Conservation (phyloP, 2,329 filamentous ascomycete species). For the Aspergillus cejpii region DNA sequence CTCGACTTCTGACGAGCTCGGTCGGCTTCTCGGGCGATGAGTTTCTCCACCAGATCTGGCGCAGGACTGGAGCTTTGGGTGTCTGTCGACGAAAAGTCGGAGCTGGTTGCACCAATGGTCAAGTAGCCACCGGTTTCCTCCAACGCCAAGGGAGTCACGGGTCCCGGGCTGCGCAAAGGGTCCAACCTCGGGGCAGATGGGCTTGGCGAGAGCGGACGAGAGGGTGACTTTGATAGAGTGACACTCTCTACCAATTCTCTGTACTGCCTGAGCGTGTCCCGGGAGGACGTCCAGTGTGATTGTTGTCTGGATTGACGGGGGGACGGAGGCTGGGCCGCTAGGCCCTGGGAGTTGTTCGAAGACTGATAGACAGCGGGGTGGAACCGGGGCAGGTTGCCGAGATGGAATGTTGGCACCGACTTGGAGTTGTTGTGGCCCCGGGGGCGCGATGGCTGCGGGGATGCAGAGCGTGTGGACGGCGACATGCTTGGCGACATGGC, state of each 20-base stretch:
- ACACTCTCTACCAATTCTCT: constrained; percentile 39
- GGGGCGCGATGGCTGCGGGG: constrained; percentile 32
- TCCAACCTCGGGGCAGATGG: constrained; percentile 43
- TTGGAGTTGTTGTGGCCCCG: constrained; percentile 31
- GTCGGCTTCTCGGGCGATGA: constrained; percentile 32
- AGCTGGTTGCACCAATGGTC: constrained; percentile 26
- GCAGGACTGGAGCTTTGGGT: constrained; percentile 20
- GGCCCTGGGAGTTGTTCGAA: constrained; percentile 17
- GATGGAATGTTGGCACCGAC: constrained; percentile 33
- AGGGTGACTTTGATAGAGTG: constrained; percentile 26
- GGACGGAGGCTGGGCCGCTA: constrained; percentile 25
- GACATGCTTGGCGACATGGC: constrained; percentile 31
- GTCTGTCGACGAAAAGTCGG: constrained; percentile 17
- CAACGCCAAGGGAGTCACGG: constrained; percentile 42
- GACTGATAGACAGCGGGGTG: constrained; percentile 43
- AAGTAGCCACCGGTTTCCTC: constrained; percentile 40
- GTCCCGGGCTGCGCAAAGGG: constrained; percentile 42
- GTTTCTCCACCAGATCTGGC: constrained; percentile 29
- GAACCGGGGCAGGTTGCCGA: constrained; percentile 41
- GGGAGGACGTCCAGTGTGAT: constrained; percentile 31
- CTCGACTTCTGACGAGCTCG: constrained; percentile 25
- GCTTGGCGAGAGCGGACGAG: constrained; percentile 23
- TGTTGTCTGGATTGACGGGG: constrained; percentile 30
- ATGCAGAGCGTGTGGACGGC: constrained; percentile 26
- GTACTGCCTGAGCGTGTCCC: constrained; percentile 38